Conservation (phyloP, 805 yeast species). For the Sporopachydermia quercuum region DNA sequence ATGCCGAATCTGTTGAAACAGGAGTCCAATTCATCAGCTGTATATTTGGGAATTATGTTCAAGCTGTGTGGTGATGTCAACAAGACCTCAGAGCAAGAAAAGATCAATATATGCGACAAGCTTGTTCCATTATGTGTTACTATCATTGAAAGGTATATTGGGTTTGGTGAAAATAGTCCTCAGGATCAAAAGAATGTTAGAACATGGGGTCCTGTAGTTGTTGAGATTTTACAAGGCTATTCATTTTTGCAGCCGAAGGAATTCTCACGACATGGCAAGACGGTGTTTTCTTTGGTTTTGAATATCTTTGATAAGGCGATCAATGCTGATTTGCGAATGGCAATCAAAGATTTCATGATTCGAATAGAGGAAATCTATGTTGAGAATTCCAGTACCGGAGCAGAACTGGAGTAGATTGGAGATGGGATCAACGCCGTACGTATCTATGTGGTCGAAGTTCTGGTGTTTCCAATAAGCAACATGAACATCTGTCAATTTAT, state of each 20-base stretch:
- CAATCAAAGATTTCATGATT: constrained; percentile 43
- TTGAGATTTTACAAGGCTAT: constrained; percentile 74
- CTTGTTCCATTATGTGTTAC: constrained; percentile 55
- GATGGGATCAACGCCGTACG: too few species aligned
- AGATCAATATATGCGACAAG: constrained; percentile 35
- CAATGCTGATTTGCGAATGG: constrained; percentile 43
- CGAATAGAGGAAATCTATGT: constrained; percentile 31
- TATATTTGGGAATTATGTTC: constrained; percentile 67
- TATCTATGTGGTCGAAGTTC: too few species aligned
- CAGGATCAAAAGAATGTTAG: constrained; percentile 59
- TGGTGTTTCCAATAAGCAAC: too few species aligned
- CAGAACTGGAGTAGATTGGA: too few species aligned
- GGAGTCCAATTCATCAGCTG: constrained; percentile 83
- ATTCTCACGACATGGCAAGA: constrained; percentile 42
- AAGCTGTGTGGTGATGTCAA: constrained; percentile 56
- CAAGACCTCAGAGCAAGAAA: constrained; percentile 31
- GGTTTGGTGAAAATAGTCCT: constrained; percentile 57
- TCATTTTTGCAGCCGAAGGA: constrained; percentile 63
- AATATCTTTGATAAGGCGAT: constrained; percentile 45
- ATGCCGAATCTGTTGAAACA: constrained; percentile 85
- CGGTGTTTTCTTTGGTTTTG: constrained; percentile 44
- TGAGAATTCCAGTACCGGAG: not conserved
- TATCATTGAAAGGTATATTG: constrained; percentile 54
- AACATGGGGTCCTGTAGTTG: constrained; percentile 87
- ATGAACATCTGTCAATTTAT: too few species aligned